Base-by-base conservation (phyloP, 805 yeast species). In the Ogataea neopini region DNA sequence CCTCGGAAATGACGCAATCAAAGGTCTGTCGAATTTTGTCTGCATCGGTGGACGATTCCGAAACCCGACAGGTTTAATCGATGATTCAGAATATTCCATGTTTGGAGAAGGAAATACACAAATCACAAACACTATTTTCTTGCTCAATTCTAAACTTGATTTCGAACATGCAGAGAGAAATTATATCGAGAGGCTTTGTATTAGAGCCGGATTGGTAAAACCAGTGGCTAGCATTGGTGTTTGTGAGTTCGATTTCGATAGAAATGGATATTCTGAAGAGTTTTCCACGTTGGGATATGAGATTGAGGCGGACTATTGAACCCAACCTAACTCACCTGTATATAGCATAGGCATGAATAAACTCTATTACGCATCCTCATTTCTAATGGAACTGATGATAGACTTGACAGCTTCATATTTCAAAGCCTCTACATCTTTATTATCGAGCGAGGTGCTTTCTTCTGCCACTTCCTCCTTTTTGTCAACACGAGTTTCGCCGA, bases 1-100 rank as follows among this genome's bases (percentile, higher is more conserved):
- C 18, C 50, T 68, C 5, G 73, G 73, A 2, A 45, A 63, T 7
- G 70, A 69, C 43, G 48, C 67, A 1, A 51, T 69, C 7, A 55
- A 59, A 40, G 60, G 52, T 34, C 23, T 48, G 3, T 39, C 54
- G 1, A 45, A 50, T 8, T 54, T 69, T 36, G 55, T 58, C 2
- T 49, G 50, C 15, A 39, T 68, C 1, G 52, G 57, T 0, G 66
- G 69, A 3, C 52, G 69, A 33, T 55, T 63, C 45, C 55, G 71
- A 33, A 39, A 45, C 39, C 1, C 6, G 4, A 23, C 45, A 1
- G 66, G 66, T 1, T 19, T 62, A 7, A 47, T 61, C 14, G 44
- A 50, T 4, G 57, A 53, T 5, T 28, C 36, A 0, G 37, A 50
- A 15, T 61, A 45, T 42, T 44, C 58, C 2, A 18, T 49, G 4